Evolutionary conservation across 441 rosid species (phyloP).

Genomic region (Croton setiger): DNA sequence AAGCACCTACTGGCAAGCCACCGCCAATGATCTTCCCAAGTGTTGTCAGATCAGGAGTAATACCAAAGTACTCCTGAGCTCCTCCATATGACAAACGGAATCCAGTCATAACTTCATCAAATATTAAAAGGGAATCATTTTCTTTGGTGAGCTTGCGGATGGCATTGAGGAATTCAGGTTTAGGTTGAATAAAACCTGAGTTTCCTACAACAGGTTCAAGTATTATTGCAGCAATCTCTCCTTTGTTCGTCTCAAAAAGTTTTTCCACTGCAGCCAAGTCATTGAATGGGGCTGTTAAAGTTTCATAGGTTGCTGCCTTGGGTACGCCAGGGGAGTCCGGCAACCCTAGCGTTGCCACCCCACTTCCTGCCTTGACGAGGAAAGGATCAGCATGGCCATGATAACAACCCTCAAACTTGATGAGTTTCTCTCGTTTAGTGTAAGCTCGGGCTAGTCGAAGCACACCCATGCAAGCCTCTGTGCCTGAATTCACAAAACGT

Average conservation of each 20-base stretch:
- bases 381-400: conserved; percentile 95
- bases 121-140: conserved; percentile 61
- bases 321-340: conserved; percentile 96
- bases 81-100: conserved; percentile 91
- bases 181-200: conserved; percentile 76
- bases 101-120: conserved; percentile 96
- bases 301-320: conserved; percentile 66
- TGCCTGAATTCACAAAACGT: conserved; percentile 84
- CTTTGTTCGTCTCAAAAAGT: conserved; percentile 56
- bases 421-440: conserved; percentile 59
- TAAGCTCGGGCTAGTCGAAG: conserved; percentile 89
- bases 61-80: conserved; percentile 81
- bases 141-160: conserved; percentile 55
- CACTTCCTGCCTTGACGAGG: conserved; percentile 95
- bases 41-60: conserved; percentile 78
- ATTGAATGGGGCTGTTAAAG: conserved; percentile 74
- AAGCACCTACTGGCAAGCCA: conserved; percentile 95
- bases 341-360: conserved; percentile 84
- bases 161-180: conserved; percentile 62
- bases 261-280: conserved; percentile 56
- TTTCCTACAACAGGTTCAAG: conserved; percentile 96
- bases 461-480: conserved; percentile 98
- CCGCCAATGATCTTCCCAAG: conserved; percentile 95
- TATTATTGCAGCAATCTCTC: conserved; percentile 69
- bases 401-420: conserved; percentile 94